Percentiles rank a stretch among this genome's conserved stretches.
Conservation (phyloP, 495 filamentous ascomycete genomes). For the Penicillium subrubescens region DNA sequence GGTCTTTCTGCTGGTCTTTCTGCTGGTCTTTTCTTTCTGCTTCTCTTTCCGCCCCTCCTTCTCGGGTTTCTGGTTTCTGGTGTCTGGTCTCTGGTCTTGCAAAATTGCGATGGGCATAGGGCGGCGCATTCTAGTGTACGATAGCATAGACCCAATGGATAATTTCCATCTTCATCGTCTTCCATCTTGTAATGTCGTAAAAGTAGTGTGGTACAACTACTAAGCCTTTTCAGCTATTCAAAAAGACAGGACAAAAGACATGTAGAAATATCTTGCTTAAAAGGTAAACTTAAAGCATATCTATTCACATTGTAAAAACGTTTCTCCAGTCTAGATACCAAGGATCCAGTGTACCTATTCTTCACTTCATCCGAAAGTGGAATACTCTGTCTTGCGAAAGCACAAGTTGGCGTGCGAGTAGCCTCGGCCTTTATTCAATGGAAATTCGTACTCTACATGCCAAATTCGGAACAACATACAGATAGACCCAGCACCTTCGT, state of each 20-base stretch:
- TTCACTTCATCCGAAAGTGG: no score
- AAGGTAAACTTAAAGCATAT: no score
- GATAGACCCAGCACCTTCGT: neutral
- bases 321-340: no score
- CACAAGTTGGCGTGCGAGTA: no score
- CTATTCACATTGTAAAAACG: no score
- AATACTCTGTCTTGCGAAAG: no score
- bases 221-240: no score
- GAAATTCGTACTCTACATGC: slow-evolving; percentile 29
- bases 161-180: neutral
- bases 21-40: no score
- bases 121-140: slow-evolving; percentile 22
- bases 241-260: no score
- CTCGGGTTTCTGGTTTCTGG: slow-evolving; percentile 6
- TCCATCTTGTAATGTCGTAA: neutral
- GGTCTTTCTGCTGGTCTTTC: no score
- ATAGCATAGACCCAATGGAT: slow-evolving; percentile 26
- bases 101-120: slow-evolving; percentile 19
- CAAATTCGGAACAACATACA: slow-evolving; percentile 15
- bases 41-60: slow-evolving; percentile 8
- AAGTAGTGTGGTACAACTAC: neutral
- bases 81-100: slow-evolving; percentile 8
- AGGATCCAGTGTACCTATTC: no score
- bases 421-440: neutral
- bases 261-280: no score